A percentile compares a stretch with the other conserved stretches of the same genome.
These are phyloP conservation scores for Aschersonia sp. DNA, from an alignment of 2,329 filamentous ascomycete species.

Conservation along the genomic window DNA sequence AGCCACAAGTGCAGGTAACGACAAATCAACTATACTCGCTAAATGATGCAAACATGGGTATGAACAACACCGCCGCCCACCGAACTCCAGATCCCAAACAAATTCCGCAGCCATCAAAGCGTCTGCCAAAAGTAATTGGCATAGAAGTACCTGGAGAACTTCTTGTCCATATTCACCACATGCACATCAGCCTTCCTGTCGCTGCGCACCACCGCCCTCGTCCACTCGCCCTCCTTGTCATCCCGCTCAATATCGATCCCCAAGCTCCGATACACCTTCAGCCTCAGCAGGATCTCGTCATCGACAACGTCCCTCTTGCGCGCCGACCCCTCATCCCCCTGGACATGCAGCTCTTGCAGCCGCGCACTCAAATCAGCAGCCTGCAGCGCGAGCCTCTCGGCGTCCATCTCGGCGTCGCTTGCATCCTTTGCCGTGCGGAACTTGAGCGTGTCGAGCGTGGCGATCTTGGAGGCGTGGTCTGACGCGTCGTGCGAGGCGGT, in stretches of 20 bases:
- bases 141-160: constrained; percentile 84
- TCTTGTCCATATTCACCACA: constrained; percentile 85
- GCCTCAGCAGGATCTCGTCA: constrained; percentile 55
- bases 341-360: constrained; percentile 70
- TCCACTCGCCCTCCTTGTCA: constrained; percentile 63
- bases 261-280: constrained; percentile 83
- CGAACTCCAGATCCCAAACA: no score
- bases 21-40: no score
- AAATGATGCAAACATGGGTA: no score
- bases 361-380: constrained; percentile 60
- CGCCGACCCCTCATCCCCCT: constrained; percentile 60
- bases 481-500: constrained; percentile 60
- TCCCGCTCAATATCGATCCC: constrained; percentile 79
- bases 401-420: constrained; percentile 81
- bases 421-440: constrained; percentile 90
- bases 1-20: no score
- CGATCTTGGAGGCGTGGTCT: constrained; percentile 70
- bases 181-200: constrained; percentile 81
- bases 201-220: constrained; percentile 74
- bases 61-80: no score
- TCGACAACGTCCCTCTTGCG: constrained; percentile 32
- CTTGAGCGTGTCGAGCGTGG: constrained; percentile 81
- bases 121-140: constrained; percentile 94
- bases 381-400: constrained; percentile 76
- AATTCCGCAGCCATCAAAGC: no score